Conservation (phyloP, 1,284 basidiomycete genomes). For the Trichosporon sp. region DNA sequence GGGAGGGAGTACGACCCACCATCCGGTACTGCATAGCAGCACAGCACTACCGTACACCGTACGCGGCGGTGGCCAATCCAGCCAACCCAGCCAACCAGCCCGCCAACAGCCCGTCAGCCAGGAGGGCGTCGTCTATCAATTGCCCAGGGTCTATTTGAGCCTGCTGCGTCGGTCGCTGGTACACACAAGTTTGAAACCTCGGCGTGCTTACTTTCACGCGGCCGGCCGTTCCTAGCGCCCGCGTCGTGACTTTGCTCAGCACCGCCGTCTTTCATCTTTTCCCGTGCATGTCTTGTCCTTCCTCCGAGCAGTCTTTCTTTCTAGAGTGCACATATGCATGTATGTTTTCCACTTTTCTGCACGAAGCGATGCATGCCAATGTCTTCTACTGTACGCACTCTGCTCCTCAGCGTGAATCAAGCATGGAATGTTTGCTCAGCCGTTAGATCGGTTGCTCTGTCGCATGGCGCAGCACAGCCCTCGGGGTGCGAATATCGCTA, state of each 20-base stretch:
- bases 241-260: neutral
- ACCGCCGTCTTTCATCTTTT: neutral
- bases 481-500: neutral
- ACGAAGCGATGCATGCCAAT: neutral
- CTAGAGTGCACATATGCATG: neutral
- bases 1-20: too few relatives aligned
- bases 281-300: neutral
- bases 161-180: neutral
- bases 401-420: neutral
- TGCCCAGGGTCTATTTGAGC: neutral
- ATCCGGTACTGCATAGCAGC: too few relatives aligned
- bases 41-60: too few relatives aligned
- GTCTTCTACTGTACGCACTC: too few relatives aligned
- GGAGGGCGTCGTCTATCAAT: neutral
- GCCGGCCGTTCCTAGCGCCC: neutral
- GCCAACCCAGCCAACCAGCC: too few relatives aligned
- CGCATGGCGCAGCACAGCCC: constrained; percentile 1
- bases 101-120: too few relatives aligned
- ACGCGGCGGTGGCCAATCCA: too few relatives aligned
- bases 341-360: neutral
- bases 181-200: neutral
- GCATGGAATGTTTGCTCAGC: neutral
- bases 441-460: neutral
- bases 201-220: neutral
- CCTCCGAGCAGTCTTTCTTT: neutral